Evolutionary conservation across 768 basidiomycete genomes (phyloP), one percentile per base, ranked within the genome.

Genomic region (Candolleomyces eurysporus): DNA sequence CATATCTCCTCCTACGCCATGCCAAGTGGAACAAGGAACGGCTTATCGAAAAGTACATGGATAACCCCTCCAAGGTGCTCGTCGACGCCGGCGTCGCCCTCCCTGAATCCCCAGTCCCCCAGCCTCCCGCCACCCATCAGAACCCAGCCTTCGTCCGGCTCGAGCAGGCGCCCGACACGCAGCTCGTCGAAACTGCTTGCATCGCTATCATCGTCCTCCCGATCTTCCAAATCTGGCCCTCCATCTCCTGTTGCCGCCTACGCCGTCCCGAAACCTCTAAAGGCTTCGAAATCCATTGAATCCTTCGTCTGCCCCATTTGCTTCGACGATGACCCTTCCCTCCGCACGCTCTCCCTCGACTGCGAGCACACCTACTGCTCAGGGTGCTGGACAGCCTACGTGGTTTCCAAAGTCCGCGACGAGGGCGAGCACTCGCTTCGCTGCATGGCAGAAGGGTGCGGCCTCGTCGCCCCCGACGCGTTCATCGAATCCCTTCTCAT

Each of bases 31-130:
- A 98, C 81, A 93, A 92, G 71, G 97, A 99, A 72, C 88, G 89
- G 59, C 83, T 99, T 21, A 93, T 94, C 66, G 96, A 98, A 77
- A 91, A 92, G 72, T 98, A 93, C 76, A 97, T 97, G 94, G 96
- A 98, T 67, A 91, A 94, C 62, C 85, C 92, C 0, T 79, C 86
- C 19, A 76, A 78, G 8, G 83, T 95, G 16, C 84, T 89, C 31
- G 80, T 85, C 30, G 83, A 85, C 7, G 94, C 96, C 0, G 97
- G 96, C 4, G 81, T 82, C 67, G 64, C 79, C 73, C 55, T 78
- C 69, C 61, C 84, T 56, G 73, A 84, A 46, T 78, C 80, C 80
- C n/a, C 68, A 75, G 42, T 66, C 80, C 16, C 70, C 76, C 11
- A 48, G 74, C 21, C 54, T 67, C 4, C 66, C 70, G 57, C 61